Conservation (phyloP, 495 filamentous ascomycete genomes). For the Talaromyces proteolyticus region DNA sequence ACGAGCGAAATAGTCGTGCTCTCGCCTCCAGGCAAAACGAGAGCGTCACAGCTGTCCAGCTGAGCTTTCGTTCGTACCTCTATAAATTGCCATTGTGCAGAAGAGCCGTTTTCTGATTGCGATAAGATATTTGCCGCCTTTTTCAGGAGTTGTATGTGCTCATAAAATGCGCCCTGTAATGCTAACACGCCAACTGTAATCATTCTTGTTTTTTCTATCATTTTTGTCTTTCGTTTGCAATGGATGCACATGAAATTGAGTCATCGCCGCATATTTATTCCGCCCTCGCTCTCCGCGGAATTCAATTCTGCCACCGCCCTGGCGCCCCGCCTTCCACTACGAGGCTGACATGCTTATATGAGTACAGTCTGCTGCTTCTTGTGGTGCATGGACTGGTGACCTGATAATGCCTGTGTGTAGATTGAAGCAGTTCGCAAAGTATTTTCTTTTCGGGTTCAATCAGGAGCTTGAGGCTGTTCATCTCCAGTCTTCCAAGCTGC, state of each 20-base stretch:
- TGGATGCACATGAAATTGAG: neutral
- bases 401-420: too few relatives aligned
- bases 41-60: constrained; percentile 67
- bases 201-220: too few relatives aligned
- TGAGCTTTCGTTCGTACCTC: constrained; percentile 75
- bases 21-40: constrained; percentile 91
- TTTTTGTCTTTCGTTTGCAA: constrained; percentile 5
- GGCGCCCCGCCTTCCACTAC: too few relatives aligned
- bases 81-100: constrained; percentile 53
- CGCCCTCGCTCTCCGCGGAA: neutral
- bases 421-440: too few relatives aligned
- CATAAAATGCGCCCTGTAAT: constrained; percentile 88
- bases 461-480: too few relatives aligned
- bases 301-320: neutral
- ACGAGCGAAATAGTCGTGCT: constrained; percentile 92
- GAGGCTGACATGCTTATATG: too few relatives aligned
- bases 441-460: too few relatives aligned
- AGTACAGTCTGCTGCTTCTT: too few relatives aligned
- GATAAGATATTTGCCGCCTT: constrained; percentile 47
- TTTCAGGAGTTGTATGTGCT: constrained; percentile 75
- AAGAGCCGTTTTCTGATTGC: too few relatives aligned
- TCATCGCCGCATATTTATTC: neutral
- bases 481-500: too few relatives aligned
- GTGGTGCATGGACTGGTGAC: neutral
- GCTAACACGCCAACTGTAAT: constrained; percentile 81